Percentiles rank a stretch among this genome's conserved stretches.
Evolutionary conservation across 2,329 filamentous ascomycete species (phyloP).

Genomic region (Penicillium sp.): DNA sequence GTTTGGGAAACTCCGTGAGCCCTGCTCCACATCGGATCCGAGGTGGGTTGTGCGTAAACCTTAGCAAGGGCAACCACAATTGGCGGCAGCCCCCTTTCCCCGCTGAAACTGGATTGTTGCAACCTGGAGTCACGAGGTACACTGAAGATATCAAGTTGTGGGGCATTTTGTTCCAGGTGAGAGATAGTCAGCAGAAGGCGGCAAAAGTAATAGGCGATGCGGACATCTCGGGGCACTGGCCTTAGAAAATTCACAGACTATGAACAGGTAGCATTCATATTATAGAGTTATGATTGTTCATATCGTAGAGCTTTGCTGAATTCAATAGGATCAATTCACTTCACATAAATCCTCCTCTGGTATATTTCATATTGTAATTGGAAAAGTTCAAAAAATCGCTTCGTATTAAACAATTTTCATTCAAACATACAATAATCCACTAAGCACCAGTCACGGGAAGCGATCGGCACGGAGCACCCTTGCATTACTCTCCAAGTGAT

Average conservation of each 20-base stretch:
- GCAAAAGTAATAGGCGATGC: not conserved
- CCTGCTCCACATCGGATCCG: not conserved
- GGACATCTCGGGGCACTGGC: too few relatives aligned
- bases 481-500: not conserved
- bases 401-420: not conserved
- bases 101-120: not conserved
- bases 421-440: not conserved
- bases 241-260: not conserved
- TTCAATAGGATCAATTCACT: too few relatives aligned
- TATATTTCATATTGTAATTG: not conserved
- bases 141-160: too few relatives aligned
- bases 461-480: not conserved
- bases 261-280: not conserved
- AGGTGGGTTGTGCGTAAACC: not conserved
- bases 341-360: not conserved
- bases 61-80: not conserved
- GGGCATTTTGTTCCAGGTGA: not conserved
- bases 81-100: not conserved
- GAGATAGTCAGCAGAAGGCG: not conserved
- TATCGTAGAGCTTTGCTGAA: too few relatives aligned
- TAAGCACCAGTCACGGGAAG: not conserved
- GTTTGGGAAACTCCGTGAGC: not conserved
- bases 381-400: not conserved
- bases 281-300: too few relatives aligned
- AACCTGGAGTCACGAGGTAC: too few relatives aligned